Evolutionary conservation across 805 yeast genomes (phyloP), one percentile per base, ranked within the genome.

Genomic region (Metschnikowia orientalis): DNA sequence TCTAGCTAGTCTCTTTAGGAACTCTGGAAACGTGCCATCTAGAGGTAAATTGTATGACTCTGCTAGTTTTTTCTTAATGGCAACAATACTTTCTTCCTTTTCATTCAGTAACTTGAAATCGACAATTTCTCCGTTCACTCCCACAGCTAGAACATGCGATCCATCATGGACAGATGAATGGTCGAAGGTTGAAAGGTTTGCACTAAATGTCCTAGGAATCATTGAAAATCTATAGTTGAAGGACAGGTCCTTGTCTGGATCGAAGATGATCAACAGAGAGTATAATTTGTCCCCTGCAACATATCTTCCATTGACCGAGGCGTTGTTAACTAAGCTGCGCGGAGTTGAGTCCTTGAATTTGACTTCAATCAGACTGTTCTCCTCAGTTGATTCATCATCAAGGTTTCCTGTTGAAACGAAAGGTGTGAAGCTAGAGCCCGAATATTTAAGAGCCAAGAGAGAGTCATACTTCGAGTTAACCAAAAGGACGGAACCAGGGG

Each of bases 401-500:
- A 9, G 16, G 3, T 13, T 19, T 6, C 9, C 30, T n/a, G n/a
- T n/a, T n/a, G n/a, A n/a, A n/a, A n/a, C n/a, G n/a, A n/a, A n/a
- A n/a, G n/a, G n/a, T n/a, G n/a, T n/a, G 8, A 14, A 16, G 14
- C 17, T 18, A 5, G 10, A 24, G 16, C 37, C 38, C 3, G 30
- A 14, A 21, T 51, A 51, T 10, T 32, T 32, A 37, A 63, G 63
- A 22, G 49, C 56, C 29, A 45, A 53, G 0, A 61, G 38, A 1
- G 72, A 66, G 38, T 66, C 71, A 27, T 45, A 44, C 15, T 48
- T 50, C 3, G 71, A 63, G 20, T 53, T 57, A 17, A 60, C 55
- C 25, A 51, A 41, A 11, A 53, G 30, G 19, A 30, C 35, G 22
- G 47, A 44, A 10, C 44, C 39, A 6, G 42, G 26, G 6, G 48